Evolutionary conservation across 768 basidiomycete species (phyloP).

Genomic region (Sarcomyxa edulis): DNA sequence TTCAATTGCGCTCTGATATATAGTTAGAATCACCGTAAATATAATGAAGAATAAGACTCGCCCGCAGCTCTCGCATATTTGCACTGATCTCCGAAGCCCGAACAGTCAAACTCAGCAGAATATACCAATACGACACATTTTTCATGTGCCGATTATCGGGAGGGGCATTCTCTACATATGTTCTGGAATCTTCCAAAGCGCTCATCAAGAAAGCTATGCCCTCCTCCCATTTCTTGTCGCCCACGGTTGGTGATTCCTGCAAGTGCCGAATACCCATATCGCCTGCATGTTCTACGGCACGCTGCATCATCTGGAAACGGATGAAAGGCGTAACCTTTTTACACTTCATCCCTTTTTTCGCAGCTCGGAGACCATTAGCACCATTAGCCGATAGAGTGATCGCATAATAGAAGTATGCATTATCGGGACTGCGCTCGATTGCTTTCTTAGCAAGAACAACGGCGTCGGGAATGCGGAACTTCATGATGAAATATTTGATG

Average conservation of each 20-base stretch:
- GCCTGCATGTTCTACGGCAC: slow-evolving; percentile 58
- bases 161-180: slow-evolving; percentile 48
- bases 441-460: slow-evolving; percentile 38
- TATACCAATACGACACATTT: slow-evolving; percentile 55
- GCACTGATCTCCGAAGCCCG: slow-evolving; percentile 43
- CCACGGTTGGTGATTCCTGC: slow-evolving; percentile 34
- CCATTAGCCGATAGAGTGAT: slow-evolving; percentile 45
- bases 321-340: slow-evolving; percentile 49
- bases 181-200: slow-evolving; percentile 55
- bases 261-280: slow-evolving; percentile 48
- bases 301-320: slow-evolving; percentile 49
- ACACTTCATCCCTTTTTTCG: slow-evolving; percentile 64
- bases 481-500: slow-evolving; percentile 53
- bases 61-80: slow-evolving; percentile 48
- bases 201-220: slow-evolving; percentile 57
- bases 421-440: slow-evolving; percentile 49
- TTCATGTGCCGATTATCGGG: slow-evolving; percentile 61
- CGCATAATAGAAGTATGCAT: slow-evolving; percentile 63
- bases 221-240: slow-evolving; percentile 46
- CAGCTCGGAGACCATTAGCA: slow-evolving; percentile 49
- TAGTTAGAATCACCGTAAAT: neutral
- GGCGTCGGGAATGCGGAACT: slow-evolving; percentile 42
- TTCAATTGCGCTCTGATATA: slow-evolving; percentile 25
- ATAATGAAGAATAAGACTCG: slow-evolving; percentile 16
- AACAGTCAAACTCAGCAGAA: slow-evolving; percentile 46